phyloP scores from a whole-genome alignment of 768 basidiomycete species.

The Psilocybe azurescens region DNA sequence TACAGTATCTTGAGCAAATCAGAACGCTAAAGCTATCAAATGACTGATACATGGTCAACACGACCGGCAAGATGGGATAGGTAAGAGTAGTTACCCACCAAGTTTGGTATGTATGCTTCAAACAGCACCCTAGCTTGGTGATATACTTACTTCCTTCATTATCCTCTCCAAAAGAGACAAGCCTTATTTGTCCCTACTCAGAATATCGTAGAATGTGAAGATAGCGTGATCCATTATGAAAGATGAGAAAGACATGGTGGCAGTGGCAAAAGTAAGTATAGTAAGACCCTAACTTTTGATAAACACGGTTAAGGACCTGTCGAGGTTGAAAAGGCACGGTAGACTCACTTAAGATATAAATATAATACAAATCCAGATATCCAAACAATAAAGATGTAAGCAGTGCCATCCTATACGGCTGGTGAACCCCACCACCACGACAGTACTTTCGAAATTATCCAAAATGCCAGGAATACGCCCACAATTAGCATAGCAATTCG shows the following conservation, averaged over 20 bases:
- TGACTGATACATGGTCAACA: too few relatives aligned
- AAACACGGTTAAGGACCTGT: not conserved
- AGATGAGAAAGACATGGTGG: not conserved
- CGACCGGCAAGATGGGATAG: too few relatives aligned
- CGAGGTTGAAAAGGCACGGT: not conserved
- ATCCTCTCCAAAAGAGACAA: too few relatives aligned
- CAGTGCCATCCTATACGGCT: conserved; percentile 10
- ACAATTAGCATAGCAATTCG: conserved; percentile 69
- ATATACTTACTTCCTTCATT: too few relatives aligned
- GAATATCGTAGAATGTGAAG: not conserved
- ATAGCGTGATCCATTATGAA: not conserved
- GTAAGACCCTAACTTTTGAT: not conserved
- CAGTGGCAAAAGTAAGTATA: not conserved
- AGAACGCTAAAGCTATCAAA: too few relatives aligned
- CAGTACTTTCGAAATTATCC: conserved; percentile 57
- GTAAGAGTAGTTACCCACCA: too few relatives aligned
- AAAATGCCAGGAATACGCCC: conserved; percentile 56
- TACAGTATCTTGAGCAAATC: too few relatives aligned
- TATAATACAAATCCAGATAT: not conserved
- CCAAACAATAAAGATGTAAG: not conserved
- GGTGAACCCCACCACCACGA: conserved; percentile 49
- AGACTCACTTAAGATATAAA: not conserved
- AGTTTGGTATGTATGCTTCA: too few relatives aligned
- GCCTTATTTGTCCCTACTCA: too few relatives aligned
- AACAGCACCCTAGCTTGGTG: too few relatives aligned